Evolutionary conservation across 1,284 basidiomycete genomes (phyloP).

Genomic region (Exobasidium cylindrosporum): DNA sequence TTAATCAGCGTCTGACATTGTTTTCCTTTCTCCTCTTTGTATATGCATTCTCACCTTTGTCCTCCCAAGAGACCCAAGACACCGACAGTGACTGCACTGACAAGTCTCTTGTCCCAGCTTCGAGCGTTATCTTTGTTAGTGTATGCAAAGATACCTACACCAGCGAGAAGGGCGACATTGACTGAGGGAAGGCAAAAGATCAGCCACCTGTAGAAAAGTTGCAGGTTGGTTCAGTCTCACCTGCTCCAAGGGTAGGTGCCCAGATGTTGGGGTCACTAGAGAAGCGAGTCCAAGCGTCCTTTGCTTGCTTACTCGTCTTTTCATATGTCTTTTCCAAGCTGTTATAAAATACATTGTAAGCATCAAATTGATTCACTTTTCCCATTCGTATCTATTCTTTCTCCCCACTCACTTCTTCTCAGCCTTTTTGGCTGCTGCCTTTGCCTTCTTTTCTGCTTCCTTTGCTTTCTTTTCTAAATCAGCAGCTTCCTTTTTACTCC

Average conservation of each 20-base stretch:
- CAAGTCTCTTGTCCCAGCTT: slow-evolving; percentile 39
- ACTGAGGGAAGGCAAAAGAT: slow-evolving; percentile 11
- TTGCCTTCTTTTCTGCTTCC: slow-evolving; percentile 20
- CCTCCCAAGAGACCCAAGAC: slow-evolving; percentile 43
- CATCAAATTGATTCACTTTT: no score
- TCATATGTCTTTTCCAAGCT: slow-evolving; percentile 23
- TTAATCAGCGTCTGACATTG: background rate
- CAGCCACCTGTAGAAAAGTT: background rate
- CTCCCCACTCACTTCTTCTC: slow-evolving; percentile 32
- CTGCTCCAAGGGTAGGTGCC: slow-evolving; percentile 44
- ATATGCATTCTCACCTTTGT: slow-evolving; percentile 24
- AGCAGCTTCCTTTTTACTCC: background rate
- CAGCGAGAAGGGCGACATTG: slow-evolving; percentile 48
- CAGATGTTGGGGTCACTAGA: slow-evolving; percentile 48
- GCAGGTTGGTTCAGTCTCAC: slow-evolving; percentile 7
- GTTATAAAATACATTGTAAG: no score
- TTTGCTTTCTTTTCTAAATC: slow-evolving; percentile 18
- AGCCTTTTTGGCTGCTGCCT: slow-evolving; percentile 37
- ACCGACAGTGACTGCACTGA: slow-evolving; percentile 43
- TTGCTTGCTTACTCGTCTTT: slow-evolving; percentile 22
- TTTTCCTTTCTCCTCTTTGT: background rate
- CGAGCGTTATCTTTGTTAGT: slow-evolving; percentile 41
- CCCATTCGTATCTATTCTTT: no score
- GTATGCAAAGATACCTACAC: slow-evolving; percentile 50
- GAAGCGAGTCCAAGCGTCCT: slow-evolving; percentile 41